Percentiles rank a stretch among this genome's conserved stretches.
Evolutionary conservation across 345 rosid genomes (phyloP).

Genomic region (Nephelium lappaceum): DNA sequence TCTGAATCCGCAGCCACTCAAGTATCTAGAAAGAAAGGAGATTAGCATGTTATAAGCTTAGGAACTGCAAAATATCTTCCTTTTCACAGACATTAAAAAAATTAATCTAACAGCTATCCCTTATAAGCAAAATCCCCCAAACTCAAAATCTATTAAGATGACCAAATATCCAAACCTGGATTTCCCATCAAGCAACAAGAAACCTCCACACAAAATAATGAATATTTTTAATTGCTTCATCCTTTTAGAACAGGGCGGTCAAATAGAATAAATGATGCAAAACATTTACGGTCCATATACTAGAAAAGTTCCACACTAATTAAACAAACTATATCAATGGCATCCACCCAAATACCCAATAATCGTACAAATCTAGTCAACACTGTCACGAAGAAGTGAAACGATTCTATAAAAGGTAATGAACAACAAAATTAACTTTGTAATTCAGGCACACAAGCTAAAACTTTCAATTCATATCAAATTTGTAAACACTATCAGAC

Average conservation of each 20-base stretch:
- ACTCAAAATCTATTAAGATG: not conserved
- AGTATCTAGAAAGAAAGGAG: conserved; percentile 59
- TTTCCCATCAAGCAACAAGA: not conserved
- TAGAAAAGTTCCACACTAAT: not conserved
- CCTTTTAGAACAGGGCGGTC: not conserved
- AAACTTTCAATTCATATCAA: no score
- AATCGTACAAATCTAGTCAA: not conserved
- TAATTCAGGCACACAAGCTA: no score
- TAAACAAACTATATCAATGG: not conserved
- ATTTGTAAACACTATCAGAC: no score
- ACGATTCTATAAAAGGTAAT: not conserved
- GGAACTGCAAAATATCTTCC: not conserved
- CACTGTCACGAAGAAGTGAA: not conserved
- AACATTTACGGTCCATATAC: not conserved
- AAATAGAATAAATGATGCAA: not conserved
- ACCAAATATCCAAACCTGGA: not conserved
- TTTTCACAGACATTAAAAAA: not conserved
- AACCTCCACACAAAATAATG: not conserved
- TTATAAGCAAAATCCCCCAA: not conserved
- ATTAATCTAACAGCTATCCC: not conserved
- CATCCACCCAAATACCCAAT: not conserved
- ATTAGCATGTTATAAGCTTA: not conserved
- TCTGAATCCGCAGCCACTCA: conserved; percentile 86
- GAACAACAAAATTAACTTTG: not conserved
- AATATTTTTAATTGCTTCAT: not conserved